phyloP scores from a whole-genome alignment of 352 stramenopile species.

The Globisporangium middletonii region DNA sequence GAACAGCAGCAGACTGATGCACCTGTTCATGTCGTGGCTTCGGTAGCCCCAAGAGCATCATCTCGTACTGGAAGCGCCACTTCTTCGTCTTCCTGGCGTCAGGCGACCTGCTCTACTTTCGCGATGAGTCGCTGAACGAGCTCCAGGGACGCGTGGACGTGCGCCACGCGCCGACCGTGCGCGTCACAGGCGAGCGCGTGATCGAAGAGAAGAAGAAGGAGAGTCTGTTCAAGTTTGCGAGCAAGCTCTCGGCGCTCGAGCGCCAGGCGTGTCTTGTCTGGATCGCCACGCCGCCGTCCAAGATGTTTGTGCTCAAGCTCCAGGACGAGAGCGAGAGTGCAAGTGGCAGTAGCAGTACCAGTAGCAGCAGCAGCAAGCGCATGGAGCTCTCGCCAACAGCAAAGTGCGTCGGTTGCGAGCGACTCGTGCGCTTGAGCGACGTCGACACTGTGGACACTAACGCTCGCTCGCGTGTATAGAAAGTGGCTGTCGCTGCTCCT shows the following conservation, averaged over 20 bases:
- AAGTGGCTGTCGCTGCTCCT: slow-evolving; percentile 72
- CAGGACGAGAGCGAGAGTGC: slow-evolving; percentile 55
- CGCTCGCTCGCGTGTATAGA: slow-evolving; percentile 2
- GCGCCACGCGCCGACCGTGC: slow-evolving; percentile 67
- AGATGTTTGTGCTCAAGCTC: slow-evolving; percentile 80
- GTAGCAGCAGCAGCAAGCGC: slow-evolving; percentile 16
- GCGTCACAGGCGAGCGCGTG: slow-evolving; percentile 67
- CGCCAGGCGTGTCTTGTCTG: slow-evolving; percentile 67
- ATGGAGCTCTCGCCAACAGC: slow-evolving; percentile 53
- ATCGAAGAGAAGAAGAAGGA: slow-evolving; percentile 75
- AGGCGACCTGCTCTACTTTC: slow-evolving; percentile 74
- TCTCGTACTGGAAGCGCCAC: slow-evolving; percentile 82
- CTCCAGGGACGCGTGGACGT: slow-evolving; percentile 74
- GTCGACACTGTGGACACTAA: neutral
- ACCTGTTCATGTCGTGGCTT: neutral
- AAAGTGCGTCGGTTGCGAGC: slow-evolving; percentile 24
- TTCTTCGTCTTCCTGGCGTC: slow-evolving; percentile 75
- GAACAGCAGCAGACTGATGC: neutral
- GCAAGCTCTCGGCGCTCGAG: slow-evolving; percentile 49
- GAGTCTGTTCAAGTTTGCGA: slow-evolving; percentile 61
- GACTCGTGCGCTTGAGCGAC: neutral
- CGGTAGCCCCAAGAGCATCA: slow-evolving; percentile 57
- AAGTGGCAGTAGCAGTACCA: slow-evolving; percentile 6
- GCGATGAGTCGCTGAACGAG: slow-evolving; percentile 63
- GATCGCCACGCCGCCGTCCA: slow-evolving; percentile 78